Base-by-base conservation (phyloP, 495 filamentous ascomycete species). In the Amphirosellinia nigrospora region DNA sequence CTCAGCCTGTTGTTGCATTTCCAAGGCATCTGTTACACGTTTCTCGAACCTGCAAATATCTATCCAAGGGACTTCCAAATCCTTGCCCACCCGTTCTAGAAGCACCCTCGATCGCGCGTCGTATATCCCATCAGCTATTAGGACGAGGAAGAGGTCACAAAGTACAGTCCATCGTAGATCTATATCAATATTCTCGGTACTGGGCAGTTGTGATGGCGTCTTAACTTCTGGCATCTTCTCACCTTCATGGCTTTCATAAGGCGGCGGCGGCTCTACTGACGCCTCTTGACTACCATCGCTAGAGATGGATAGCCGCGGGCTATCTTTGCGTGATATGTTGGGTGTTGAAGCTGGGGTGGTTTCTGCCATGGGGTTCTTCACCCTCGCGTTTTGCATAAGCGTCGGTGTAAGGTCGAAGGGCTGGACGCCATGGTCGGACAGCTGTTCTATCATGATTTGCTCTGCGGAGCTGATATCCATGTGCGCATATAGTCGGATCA, bases 361-460 rank as follows among this genome's bases (percentile, higher is more conserved):
- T 30, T 80, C 75, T 5, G 90, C 92, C 86, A 96, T 91, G 2
- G 96, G 96, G 72, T 99, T 99, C 75, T 93, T 93, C 38, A 99
- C 96, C 56, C 94, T 86, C 26, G 94, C 88, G 81, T 97, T 98
- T 69, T 94, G 90, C 93, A 98, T 97, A 55, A 99, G 84, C 1
- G 92, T 86, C 4, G 91, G 91, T 0, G 93, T 92, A 32, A 99
- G 84, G 79, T 99, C 96, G 39, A 79, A 80, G 2, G 95, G 91
- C 69, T 92, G 82, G 9, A 99, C 94, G 15, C 94, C 96, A 81
- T 99, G 96, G 60, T 93, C 92, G 15, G 91, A 89, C 69, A 99
- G 83, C 79, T 99, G 96, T 79, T 99, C 96, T 72, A 99, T 98
- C 96, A 99, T 99, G 74, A 99, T 83, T 82, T 99, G 96, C 83